Evolutionary conservation across 2,329 filamentous ascomycete species (phyloP), one percentile per base, ranked within the genome.

Genomic region (Pestalotiopsis sp.): DNA sequence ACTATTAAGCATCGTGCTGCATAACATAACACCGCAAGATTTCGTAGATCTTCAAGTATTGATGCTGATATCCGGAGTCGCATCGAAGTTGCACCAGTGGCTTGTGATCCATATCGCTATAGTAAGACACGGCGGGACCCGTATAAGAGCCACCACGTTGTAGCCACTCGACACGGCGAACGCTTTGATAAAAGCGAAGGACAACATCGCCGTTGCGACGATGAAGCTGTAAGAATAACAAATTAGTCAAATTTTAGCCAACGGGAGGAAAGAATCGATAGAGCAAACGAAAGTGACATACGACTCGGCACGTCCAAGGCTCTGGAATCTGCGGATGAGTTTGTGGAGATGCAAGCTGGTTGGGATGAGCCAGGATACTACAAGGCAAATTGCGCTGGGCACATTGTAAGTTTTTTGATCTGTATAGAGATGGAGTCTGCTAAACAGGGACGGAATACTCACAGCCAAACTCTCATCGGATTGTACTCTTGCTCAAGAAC

Each of bases 101-200:
- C 63, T 38, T 12, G 63, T 2, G 20, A 64, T 41, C 61, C 61
- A 64, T 1, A 20, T 36, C 4, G 61, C 61, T 17, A 65, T 17
- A n/a, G 63, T 65, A 31, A 65, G 12, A 23, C 63, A 65, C 6
- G 63, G 63, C 11, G 39, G 12, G 3, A 65, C 41, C 39, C 63
- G 49, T 4, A 65, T 23, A 4, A 57, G 63, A 20, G 27, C 45
- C 13, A 65, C 63, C 4, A 57, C 14, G 23, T 57, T 23, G 13
- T 65, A 56, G 4, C 38, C 38, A 6, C 36, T 20, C 2, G 25
- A 3, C 13, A 57, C 13, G 4, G 63, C 45, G 27, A 65, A 65
- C 2, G 58, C 41, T 58, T 31, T 25, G 57, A 56, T 56, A 4
- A 65, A 65, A 9, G 25, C 12, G 23, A 65, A 65, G 3, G 45